Percentiles rank a stretch among this genome's conserved stretches.
Conservation (phyloP, 495 filamentous ascomycete species). For the Ramalina peruviana region DNA sequence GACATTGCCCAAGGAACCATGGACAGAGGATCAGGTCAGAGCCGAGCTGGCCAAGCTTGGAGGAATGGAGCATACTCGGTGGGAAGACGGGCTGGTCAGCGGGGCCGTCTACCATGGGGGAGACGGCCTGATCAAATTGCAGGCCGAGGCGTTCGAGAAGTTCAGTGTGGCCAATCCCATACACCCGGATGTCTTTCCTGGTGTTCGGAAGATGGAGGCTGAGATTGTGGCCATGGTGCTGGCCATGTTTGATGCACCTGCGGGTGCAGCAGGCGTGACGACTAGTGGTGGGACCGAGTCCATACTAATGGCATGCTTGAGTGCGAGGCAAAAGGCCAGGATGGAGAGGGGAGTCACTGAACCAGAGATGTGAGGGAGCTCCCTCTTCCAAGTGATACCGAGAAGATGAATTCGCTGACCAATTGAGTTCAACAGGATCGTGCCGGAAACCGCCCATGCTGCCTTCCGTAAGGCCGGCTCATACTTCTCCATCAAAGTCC, state of each 20-base stretch:
- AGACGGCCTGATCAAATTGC: slow-evolving; percentile 64
- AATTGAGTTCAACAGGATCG: slow-evolving; percentile 45
- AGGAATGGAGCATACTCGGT: slow-evolving; percentile 82
- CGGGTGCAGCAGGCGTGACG: slow-evolving; percentile 70
- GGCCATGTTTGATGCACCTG: slow-evolving; percentile 79
- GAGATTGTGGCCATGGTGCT: slow-evolving; percentile 96
- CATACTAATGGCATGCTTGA: slow-evolving; percentile 86
- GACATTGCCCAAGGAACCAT: slow-evolving; percentile 71
- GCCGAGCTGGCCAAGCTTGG: slow-evolving; percentile 67
- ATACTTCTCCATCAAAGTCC: slow-evolving; percentile 92
- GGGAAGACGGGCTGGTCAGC: slow-evolving; percentile 91
- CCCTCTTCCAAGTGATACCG: not conserved
- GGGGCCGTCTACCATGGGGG: slow-evolving; percentile 97
- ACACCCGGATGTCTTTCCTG: slow-evolving; percentile 96
- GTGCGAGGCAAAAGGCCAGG: slow-evolving; percentile 78
- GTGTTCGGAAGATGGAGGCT: slow-evolving; percentile 97
- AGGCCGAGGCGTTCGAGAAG: slow-evolving; percentile 80
- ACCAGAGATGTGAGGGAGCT: slow-evolving; percentile 68
- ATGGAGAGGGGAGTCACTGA: slow-evolving; percentile 74
- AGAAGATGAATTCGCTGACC: not conserved
- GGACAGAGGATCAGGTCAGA: slow-evolving; percentile 63
- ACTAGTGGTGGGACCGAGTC: slow-evolving; percentile 92
- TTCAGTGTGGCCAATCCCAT: slow-evolving; percentile 98
- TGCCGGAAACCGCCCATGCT: slow-evolving; percentile 87
- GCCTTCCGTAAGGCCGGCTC: slow-evolving; percentile 89